These are phyloP conservation scores for Cadophora malorum DNA, from an alignment of 2,329 filamentous ascomycete species.

Conservation along the genomic window DNA sequence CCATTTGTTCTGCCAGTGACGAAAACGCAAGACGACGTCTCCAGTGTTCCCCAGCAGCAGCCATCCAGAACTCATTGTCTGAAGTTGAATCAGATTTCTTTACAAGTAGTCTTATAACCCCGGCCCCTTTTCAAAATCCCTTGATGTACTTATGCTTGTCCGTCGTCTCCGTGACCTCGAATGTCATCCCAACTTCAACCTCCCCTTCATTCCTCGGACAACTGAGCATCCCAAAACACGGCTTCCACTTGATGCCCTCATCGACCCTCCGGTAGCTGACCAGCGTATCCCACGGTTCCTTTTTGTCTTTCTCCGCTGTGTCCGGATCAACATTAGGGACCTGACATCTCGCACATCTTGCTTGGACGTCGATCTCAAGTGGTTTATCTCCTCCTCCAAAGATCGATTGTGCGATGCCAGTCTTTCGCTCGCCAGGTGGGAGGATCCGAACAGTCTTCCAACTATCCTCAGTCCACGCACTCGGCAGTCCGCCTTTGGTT, in stretches of 20 bases:
- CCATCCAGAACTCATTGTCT: too few species aligned
- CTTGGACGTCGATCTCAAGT: constrained; percentile 62
- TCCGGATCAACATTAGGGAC: constrained; percentile 72
- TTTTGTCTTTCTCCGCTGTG: constrained; percentile 37
- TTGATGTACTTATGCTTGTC: constrained; percentile 61
- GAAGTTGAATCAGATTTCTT: too few species aligned
- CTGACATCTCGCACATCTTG: constrained; percentile 72
- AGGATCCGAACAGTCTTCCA: constrained; percentile 64
- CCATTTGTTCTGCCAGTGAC: too few species aligned
- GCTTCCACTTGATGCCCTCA: constrained; percentile 66
- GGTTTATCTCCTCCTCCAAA: constrained; percentile 25
- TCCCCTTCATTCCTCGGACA: constrained; percentile 61
- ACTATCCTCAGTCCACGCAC: constrained; percentile 66
- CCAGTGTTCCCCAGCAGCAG: too few species aligned
- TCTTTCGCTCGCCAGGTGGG: background rate
- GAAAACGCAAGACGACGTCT: too few species aligned
- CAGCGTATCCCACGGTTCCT: constrained; percentile 65
- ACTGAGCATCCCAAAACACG: constrained; percentile 71
- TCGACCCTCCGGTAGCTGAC: constrained; percentile 65
- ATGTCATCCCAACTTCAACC: constrained; percentile 62
- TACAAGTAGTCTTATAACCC: too few species aligned
- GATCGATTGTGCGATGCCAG: background rate
- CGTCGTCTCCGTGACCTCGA: constrained; percentile 64
- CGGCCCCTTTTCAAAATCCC: constrained; percentile 22
- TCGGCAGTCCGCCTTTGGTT: constrained; percentile 34